phyloP scores from a whole-genome alignment of 805 yeast genomes.

The Tetrapisispora pingtungensis region DNA sequence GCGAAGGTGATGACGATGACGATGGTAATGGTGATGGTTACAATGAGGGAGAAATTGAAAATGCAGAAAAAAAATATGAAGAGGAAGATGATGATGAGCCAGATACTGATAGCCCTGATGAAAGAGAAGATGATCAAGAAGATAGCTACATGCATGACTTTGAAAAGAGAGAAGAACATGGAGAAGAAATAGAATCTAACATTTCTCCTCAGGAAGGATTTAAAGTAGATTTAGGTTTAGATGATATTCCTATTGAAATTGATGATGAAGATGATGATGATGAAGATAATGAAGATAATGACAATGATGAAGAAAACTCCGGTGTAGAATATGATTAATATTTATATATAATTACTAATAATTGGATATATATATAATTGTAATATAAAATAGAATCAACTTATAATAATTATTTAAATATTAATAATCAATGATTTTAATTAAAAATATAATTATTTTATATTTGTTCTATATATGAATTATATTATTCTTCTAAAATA shows the following conservation, averaged over 20 bases:
- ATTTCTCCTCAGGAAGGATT: slow-evolving; percentile 9
- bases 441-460: too few species aligned
- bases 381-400: neutral
- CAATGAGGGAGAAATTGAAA: slow-evolving; percentile 3
- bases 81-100: slow-evolving; percentile 19
- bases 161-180: slow-evolving; percentile 30
- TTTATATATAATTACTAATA: neutral
- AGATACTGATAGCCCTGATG: slow-evolving; percentile 29
- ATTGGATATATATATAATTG: neutral
- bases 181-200: slow-evolving; percentile 21
- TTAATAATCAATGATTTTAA: too few species aligned
- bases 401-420: neutral
- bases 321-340: slow-evolving; percentile 29
- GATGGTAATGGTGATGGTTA: slow-evolving; percentile 11
- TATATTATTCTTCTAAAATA: slow-evolving; percentile 43
- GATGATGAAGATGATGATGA: slow-evolving; percentile 25
- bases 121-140: slow-evolving; percentile 17
- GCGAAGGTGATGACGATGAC: slow-evolving; percentile 11
- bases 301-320: slow-evolving; percentile 30
- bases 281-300: slow-evolving; percentile 25
- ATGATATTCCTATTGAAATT: slow-evolving; percentile 22
- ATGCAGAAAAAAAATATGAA: slow-evolving; percentile 14
- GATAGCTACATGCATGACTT: slow-evolving; percentile 21
- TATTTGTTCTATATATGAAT: too few species aligned
- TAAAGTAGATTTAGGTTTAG: slow-evolving; percentile 6